These are phyloP conservation scores for Dillenia suffruticosa DNA, from an alignment of 164 flowering plant species.

Conservation along the genomic window DNA sequence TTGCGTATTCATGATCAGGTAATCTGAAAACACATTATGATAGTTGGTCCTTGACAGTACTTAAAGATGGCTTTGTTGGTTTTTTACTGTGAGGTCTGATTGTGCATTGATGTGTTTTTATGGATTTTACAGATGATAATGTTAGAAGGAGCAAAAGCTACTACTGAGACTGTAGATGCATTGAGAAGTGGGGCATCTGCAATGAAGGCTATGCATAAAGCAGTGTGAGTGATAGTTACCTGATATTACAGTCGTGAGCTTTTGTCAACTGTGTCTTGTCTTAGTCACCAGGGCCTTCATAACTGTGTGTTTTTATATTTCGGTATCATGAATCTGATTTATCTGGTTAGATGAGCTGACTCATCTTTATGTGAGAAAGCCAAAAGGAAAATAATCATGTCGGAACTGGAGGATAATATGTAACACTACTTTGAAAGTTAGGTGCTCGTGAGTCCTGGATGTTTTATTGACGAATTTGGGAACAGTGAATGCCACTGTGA, in stretches of 20 bases:
- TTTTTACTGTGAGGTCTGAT: not conserved
- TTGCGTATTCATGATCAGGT: constrained; percentile 78
- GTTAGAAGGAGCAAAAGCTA: constrained; percentile 87
- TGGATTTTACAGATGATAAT: constrained; percentile 57
- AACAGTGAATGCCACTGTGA: too few species aligned
- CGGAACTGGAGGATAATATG: too few species aligned
- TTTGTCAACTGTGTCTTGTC: not conserved
- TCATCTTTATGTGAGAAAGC: too few species aligned
- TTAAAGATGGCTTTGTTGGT: not conserved
- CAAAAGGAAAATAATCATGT: too few species aligned
- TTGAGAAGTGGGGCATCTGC: constrained; percentile 68
- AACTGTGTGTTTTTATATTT: too few species aligned
- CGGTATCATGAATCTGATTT: too few species aligned
- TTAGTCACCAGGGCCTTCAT: too few species aligned
- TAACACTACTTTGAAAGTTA: too few species aligned
- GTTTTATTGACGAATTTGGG: too few species aligned
- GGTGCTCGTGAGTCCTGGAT: too few species aligned
- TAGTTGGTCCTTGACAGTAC: not conserved
- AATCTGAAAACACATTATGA: not conserved
- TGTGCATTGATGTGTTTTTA: constrained; percentile 1
- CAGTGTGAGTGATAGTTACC: constrained; percentile 42
- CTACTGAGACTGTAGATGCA: constrained; percentile 78
- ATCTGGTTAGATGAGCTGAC: too few species aligned
- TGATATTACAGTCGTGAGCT: not conserved
- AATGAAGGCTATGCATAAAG: constrained; percentile 80